Evolutionary conservation across 495 filamentous ascomycete genomes (phyloP), one percentile per base, ranked within the genome.

Genomic region (Sporormia fimetaria): DNA sequence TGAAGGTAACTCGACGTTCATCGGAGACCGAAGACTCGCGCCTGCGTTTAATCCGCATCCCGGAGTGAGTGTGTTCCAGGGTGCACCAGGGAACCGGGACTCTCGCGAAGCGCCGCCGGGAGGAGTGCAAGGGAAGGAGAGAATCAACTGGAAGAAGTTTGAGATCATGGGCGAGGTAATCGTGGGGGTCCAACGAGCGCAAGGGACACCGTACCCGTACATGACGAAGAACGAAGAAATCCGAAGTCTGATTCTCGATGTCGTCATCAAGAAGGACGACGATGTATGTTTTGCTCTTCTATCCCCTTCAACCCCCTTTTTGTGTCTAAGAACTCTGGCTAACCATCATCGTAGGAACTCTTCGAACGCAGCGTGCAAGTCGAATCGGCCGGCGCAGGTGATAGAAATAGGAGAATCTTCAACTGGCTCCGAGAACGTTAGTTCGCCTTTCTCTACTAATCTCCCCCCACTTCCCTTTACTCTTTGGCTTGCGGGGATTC

Each of bases 91-190:
- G 5, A 51, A 37, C 22, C 9, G 47, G 14, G 42, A 55, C 31
- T 47, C 42, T n/a, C 15, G 43, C 15, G 47, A 55, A 24, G 51
- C 51, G 11, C 51, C 51, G 9, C 47, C 51, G 18, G 47, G 46
- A 0, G 51, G 46, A 15, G 48, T 56, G 3, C 29, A 17, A 9
- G 42, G 42, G 0, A 56, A 52, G 37, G 49, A 81, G 42, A 70
- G 82, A 27, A 84, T 98, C 55, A 96, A 95, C 56, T 98, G 90
- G 90, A 86, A 81, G 65, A 98, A 98, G 55, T 96, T 96, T 51
- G 87, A 96, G 65, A 80, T 98, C 14, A 79, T 96, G 65, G 85
- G 86, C 3, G 87, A 95, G 42, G 81, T 94, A 17, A 71, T 98
- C 35, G 70, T 93, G 37, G 80, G 82, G 3, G 80, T 98, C 25